phyloP scores from a whole-genome alignment of 495 filamentous ascomycete species.

The Hapsidospora chrysogenum region DNA sequence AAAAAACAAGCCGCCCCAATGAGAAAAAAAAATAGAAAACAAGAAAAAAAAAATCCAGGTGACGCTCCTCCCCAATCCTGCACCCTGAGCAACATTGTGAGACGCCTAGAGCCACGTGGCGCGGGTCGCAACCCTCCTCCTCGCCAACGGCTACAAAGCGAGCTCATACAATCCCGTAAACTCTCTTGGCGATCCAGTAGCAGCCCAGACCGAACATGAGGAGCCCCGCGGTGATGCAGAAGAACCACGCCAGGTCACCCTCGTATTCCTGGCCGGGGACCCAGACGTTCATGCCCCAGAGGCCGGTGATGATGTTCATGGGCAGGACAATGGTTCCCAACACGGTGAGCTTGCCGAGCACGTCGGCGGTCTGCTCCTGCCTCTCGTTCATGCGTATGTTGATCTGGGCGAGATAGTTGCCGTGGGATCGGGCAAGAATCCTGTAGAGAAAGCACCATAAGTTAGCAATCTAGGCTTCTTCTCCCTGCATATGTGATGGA shows the following conservation, averaged over 20 bases:
- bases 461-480: constrained; percentile 8
- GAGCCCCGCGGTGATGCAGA: constrained; percentile 54
- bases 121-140: no score
- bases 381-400: constrained; percentile 97
- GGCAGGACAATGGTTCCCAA: constrained; percentile 92
- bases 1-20: no score
- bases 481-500: not conserved
- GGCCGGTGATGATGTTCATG: constrained; percentile 95
- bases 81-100: no score
- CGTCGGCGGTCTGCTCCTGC: constrained; percentile 87
- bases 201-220: constrained; percentile 61
- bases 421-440: constrained; percentile 80
- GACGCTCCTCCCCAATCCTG: no score
- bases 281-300: constrained; percentile 98
- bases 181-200: constrained; percentile 68
- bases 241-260: constrained; percentile 39
- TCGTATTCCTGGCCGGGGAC: constrained; percentile 70
- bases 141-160: no score
- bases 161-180: constrained; percentile 38
- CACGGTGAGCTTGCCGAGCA: constrained; percentile 87
- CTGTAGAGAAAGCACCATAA: constrained; percentile 21
- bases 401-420: constrained; percentile 82
- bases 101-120: no score
- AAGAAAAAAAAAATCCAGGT: no score
- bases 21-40: no score